Conservation (phyloP, 2,329 filamentous ascomycete species). For the Beauveria brongniartii region DNA sequence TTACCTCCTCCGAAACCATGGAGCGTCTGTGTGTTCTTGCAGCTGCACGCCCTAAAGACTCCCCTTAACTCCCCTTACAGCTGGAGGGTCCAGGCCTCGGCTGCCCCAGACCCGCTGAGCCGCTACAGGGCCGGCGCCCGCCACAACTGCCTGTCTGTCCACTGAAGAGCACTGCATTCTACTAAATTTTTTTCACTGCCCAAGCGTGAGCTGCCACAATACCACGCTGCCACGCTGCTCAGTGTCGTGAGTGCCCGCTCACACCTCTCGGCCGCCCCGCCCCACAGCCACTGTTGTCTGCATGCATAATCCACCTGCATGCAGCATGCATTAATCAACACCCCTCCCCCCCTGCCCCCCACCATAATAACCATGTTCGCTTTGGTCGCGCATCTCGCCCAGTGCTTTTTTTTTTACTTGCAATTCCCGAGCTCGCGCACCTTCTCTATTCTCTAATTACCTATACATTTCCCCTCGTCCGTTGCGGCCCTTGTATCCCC, state of each 20-base stretch:
- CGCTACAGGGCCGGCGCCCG: not conserved
- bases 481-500: not conserved
- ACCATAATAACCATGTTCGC: not conserved
- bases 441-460: not conserved
- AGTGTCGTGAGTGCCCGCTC: not conserved
- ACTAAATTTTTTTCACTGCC: not conserved
- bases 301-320: not conserved
- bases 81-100: not conserved
- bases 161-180: slow-evolving; percentile 1
- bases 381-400: not conserved
- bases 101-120: slow-evolving; percentile 1
- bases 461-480: not conserved
- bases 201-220: not conserved
- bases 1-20: not conserved
- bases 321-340: not conserved
- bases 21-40: not conserved
- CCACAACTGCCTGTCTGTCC: not conserved
- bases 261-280: not conserved
- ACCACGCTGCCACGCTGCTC: not conserved
- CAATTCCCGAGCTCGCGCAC: not conserved
- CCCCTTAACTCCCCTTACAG: not conserved
- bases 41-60: not conserved
- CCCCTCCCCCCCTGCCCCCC: not conserved
- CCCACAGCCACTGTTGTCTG: not conserved
- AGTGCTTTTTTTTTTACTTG: not conserved